These are phyloP conservation scores for Penicillium odoratum DNA, from an alignment of 495 filamentous ascomycete species.

Conservation along the genomic window DNA sequence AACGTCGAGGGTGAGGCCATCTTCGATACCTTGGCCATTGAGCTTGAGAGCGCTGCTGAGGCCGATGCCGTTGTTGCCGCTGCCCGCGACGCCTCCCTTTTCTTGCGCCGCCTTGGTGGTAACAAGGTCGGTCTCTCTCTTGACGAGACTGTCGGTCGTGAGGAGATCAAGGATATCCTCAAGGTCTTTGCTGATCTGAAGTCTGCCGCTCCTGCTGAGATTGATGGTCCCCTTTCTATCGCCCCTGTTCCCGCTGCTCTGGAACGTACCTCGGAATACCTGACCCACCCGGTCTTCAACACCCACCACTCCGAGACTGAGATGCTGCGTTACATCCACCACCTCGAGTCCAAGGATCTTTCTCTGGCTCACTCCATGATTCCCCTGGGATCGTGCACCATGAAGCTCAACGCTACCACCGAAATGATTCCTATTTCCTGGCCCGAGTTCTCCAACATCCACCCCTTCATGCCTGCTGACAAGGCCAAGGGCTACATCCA, in stretches of 20 bases:
- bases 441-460: conserved; percentile 81
- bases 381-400: conserved; percentile 97
- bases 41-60: conserved; percentile 44
- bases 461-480: conserved; percentile 72
- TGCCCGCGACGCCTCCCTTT: conserved; percentile 54
- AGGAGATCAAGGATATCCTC: conserved; percentile 62
- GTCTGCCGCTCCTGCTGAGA: conserved; percentile 33
- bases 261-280: conserved; percentile 70
- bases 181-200: conserved; percentile 53
- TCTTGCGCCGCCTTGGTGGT: conserved; percentile 61
- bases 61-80: conserved; percentile 52
- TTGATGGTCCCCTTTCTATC: conserved; percentile 49
- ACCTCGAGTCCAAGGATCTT: conserved; percentile 93
- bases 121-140: conserved; percentile 66
- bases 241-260: conserved; percentile 57
- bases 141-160: conserved; percentile 68
- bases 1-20: conserved; percentile 55
- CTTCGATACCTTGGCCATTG: conserved; percentile 83
- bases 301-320: conserved; percentile 96
- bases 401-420: conserved; percentile 97
- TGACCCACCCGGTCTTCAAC: conserved; percentile 97
- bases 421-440: conserved; percentile 91
- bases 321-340: conserved; percentile 90
- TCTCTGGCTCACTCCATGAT: conserved; percentile 99
- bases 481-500: conserved; percentile 66